A percentile compares a stretch with the other conserved stretches of the same genome.
These are phyloP conservation scores for Mucor piriformis DNA, from an alignment of 371 early-diverging fungal species.

Conservation along the genomic window DNA sequence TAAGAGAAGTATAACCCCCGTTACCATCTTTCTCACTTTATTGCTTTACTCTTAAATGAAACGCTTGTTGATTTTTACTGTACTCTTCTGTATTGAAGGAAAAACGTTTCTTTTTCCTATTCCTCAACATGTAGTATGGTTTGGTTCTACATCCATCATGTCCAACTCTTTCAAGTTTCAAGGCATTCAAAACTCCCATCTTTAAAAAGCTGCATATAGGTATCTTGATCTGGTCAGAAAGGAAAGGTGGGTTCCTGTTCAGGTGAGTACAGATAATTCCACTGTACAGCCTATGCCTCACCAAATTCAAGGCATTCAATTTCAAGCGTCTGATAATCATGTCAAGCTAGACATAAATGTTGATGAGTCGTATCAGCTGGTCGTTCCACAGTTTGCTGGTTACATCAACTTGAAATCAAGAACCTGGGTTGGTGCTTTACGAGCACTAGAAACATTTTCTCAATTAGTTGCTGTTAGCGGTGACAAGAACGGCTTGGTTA, in stretches of 20 bases:
- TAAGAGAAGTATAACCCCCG: too few species aligned
- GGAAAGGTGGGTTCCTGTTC: slow-evolving; percentile 46
- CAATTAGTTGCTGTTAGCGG: slow-evolving; percentile 63
- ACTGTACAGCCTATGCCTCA: background rate
- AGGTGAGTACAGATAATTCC: slow-evolving; percentile 17
- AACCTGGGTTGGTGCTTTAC: slow-evolving; percentile 79
- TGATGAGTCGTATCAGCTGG: slow-evolving; percentile 72
- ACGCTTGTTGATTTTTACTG: too few species aligned
- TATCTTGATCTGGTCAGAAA: slow-evolving; percentile 33
- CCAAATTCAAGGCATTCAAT: slow-evolving; percentile 19
- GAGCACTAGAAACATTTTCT: slow-evolving; percentile 75
- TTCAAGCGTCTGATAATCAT: slow-evolving; percentile 33
- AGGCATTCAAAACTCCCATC: slow-evolving; percentile 27
- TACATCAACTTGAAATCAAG: slow-evolving; percentile 57
- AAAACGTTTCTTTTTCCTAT: slow-evolving; percentile 26
- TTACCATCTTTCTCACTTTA: too few species aligned
- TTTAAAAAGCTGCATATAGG: slow-evolving; percentile 40
- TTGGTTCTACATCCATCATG: slow-evolving; percentile 28
- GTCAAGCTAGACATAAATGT: slow-evolving; percentile 43
- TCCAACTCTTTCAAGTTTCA: slow-evolving; percentile 25
- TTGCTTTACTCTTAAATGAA: too few species aligned
- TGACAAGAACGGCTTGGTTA: slow-evolving; percentile 38
- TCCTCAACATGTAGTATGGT: slow-evolving; percentile 45
- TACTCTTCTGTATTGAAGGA: too few species aligned
- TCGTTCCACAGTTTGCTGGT: slow-evolving; percentile 48